Evolutionary conservation across 2,329 filamentous ascomycete genomes (phyloP).

Genomic region (Hypoxylon sp.): DNA sequence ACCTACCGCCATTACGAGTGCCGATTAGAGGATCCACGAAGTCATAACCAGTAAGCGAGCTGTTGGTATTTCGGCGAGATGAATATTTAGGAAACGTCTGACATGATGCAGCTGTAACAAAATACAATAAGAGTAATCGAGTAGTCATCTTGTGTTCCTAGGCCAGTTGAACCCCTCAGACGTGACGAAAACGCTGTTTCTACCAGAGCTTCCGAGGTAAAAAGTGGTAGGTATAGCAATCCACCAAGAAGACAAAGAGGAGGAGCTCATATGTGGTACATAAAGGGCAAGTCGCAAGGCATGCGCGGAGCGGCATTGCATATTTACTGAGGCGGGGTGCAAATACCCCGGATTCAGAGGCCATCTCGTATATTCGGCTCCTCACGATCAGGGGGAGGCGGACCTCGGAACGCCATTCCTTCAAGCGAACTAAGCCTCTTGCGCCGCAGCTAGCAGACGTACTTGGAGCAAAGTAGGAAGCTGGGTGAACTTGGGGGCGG

Average conservation of each 20-base stretch:
- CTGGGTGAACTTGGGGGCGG: slow-evolving; percentile 12
- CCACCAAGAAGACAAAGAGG: slow-evolving; percentile 20
- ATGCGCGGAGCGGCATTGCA: slow-evolving; percentile 33
- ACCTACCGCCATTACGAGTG: slow-evolving; percentile 52
- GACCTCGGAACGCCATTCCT: slow-evolving; percentile 34
- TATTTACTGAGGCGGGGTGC: slow-evolving; percentile 34
- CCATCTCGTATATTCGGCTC: slow-evolving; percentile 30
- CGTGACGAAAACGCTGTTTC: background rate
- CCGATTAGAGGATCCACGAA: slow-evolving; percentile 53
- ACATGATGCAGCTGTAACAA: slow-evolving; percentile 26
- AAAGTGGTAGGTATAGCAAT: background rate
- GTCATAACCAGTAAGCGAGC: slow-evolving; percentile 44
- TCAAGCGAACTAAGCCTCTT: slow-evolving; percentile 23
- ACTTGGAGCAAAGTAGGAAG: slow-evolving; percentile 1
- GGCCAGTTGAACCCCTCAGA: slow-evolving; percentile 14
- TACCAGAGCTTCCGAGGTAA: slow-evolving; percentile 1
- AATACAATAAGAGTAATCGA: slow-evolving; percentile 28
- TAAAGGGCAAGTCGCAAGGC: slow-evolving; percentile 33
- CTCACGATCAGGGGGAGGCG: slow-evolving; percentile 9
- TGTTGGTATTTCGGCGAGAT: slow-evolving; percentile 20
- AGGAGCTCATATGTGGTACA: slow-evolving; percentile 16
- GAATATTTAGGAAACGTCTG: slow-evolving; percentile 29
- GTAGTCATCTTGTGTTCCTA: slow-evolving; percentile 24
- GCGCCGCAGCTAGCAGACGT: slow-evolving; percentile 11
- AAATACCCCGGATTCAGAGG: slow-evolving; percentile 32